Evolutionary conservation across 805 yeast genomes (phyloP), one percentile per base, ranked within the genome.

Genomic region (Candida cerambycidarum): DNA sequence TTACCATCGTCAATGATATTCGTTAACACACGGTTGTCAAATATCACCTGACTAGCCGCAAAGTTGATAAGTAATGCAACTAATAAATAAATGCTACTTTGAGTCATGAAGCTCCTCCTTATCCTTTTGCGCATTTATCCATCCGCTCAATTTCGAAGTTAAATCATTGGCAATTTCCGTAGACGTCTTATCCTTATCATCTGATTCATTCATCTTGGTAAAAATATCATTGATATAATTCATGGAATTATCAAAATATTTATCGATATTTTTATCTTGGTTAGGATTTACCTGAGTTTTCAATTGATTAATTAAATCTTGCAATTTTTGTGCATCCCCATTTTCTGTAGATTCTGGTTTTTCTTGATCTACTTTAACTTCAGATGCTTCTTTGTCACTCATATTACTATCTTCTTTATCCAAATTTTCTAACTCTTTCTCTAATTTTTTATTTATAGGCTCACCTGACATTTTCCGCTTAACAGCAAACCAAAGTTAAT

Each of bases 141-240:
- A 68, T 9, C 43, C 35, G 7, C 59, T 61, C 32, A 63, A 53
- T 33, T 52, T 59, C 3, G 28, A 27, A 28, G 52, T 56, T 44
- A 67, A 53, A 45, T 68, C 73, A 4, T 61, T 52, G 1, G 71
- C 67, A 16, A 69, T 61, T 31, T 64, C 69, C 23, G 59, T 45
- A 4, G 69, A 59, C 1, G 71, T 56, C 12, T 54, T 56, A 16
- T 67, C 66, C 31, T 53, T 62, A 44, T 68, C 65, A n/a, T 51
- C 51, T 3, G 68, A 45, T 2, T 52, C 55, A n/a, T 58, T 47
- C 63, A 67, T 61, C 41, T 61, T 62, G 28, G 53, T 31, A 34
- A 59, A 50, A 14, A 55, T 57, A 2, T 48, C 45, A 43, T 44
- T 53, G 19, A 69, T 50, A 44, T 67, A 66, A 17, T 47, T 43